Base-by-base conservation (phyloP, 2,329 filamentous ascomycete species). In the Chaetomiaceae sp. region DNA sequence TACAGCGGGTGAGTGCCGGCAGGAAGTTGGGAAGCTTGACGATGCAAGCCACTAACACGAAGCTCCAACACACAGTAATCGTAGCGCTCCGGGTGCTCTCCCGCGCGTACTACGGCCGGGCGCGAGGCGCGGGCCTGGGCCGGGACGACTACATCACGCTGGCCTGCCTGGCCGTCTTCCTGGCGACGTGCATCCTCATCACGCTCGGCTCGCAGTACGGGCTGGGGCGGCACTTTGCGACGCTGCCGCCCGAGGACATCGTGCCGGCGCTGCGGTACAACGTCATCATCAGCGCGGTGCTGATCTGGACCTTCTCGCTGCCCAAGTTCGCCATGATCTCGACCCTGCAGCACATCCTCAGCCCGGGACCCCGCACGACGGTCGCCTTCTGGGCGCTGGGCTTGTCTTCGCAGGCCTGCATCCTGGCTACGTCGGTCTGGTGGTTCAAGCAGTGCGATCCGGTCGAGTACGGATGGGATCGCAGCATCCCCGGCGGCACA, bases 271-370 rank as follows among this genome's bases (percentile, higher is more conserved):
- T 62, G 7, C 58, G 58, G 41, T 65, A 57, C 50, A 63, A 63
- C 41, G 57, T 54, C 26, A 59, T 65, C 32, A 61, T 61, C 43
- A 61, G 56, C 29, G 49, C 59, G 2, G 48, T 63, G 15, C 47
- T 62, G 12, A 59, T 64, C 44, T 65, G 62, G 62, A 56, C 57
- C 39, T 65, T 64, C 45, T 63, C 62, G 10, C 45, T 65, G 29
- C 62, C 62, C 2, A 65, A 64, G 32, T 64, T 63, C 34, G 61
- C 62, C 41, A 56, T 65, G 42, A 57, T 65, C 46, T 58, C 59
- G 20, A 60, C 56, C 7, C 51, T 65, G 6, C 55, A 63, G 33
- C 58, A 61, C 34, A 64, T 65, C 26, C 51, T 64, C 11, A 49
- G 58, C 24, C 64, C 60, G 40, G 60, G 61, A 9, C 53, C 30